phyloP scores from a whole-genome alignment of 768 basidiomycete species.

The Hygrophoropsis aurantiaca region DNA sequence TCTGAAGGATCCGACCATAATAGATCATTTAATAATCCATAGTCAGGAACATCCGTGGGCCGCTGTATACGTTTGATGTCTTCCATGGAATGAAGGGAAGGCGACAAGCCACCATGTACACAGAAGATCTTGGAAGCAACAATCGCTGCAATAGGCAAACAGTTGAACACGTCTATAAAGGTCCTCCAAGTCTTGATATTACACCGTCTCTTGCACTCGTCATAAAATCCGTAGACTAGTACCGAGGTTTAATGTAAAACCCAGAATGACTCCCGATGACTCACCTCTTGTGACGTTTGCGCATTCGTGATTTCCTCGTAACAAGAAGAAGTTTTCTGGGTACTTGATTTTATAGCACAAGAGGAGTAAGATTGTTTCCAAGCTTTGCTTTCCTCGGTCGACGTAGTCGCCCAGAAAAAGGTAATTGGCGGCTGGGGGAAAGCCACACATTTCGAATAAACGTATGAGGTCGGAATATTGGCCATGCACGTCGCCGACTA shows the following conservation, averaged over 20 bases:
- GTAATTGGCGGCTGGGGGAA: conserved; percentile 95
- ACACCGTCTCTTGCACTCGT: conserved; percentile 99
- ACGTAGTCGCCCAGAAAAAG: conserved; percentile 99
- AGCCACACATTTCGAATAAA: conserved; percentile 99
- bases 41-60: conserved; percentile 98
- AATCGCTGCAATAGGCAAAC: conserved; percentile 96
- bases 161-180: conserved; percentile 99
- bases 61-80: conserved; percentile 98
- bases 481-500: conserved; percentile 98
- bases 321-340: conserved; percentile 98
- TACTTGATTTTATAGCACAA: conserved; percentile 99
- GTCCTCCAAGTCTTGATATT: conserved; percentile 99
- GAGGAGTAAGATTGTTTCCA: conserved; percentile 95
- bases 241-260: conserved; percentile 9
- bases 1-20: conserved; percentile 99
- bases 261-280: conserved; percentile 25
- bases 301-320: conserved; percentile 98
- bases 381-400: conserved; percentile 96
- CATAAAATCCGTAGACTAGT: conserved; percentile 97
- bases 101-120: conserved; percentile 94
- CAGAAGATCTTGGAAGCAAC: conserved; percentile 99
- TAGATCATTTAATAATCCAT: conserved; percentile 93
- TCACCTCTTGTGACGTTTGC: conserved; percentile 97
- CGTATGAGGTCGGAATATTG: conserved; percentile 99
- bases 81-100: conserved; percentile 93